A percentile compares a stretch with the other conserved stretches of the same genome.
Evolutionary conservation across 1,139 yeast genomes (phyloP).

Genomic region (Blastobotrys petasosporus): DNA sequence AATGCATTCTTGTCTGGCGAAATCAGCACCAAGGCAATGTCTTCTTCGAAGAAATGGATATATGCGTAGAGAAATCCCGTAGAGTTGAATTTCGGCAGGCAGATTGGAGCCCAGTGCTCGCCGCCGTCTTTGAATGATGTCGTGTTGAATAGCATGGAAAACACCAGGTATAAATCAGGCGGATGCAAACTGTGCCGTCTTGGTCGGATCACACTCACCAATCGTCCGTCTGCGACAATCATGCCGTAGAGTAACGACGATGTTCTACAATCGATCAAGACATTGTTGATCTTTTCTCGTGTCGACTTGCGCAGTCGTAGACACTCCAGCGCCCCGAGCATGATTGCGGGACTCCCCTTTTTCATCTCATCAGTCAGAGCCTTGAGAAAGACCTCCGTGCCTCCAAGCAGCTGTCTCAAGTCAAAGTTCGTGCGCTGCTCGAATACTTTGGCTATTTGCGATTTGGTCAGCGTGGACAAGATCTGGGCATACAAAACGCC

Average conservation of each 20-base stretch:
- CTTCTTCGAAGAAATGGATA: constrained; percentile 50
- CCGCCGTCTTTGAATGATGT: constrained; percentile 48
- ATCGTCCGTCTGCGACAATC: constrained; percentile 49
- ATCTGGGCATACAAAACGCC: constrained; percentile 71
- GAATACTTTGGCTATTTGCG: constrained; percentile 65
- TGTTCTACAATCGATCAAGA: constrained; percentile 40
- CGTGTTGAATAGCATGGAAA: constrained; percentile 55
- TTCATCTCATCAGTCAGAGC: constrained; percentile 52
- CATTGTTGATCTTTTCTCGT: constrained; percentile 42
- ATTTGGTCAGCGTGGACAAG: constrained; percentile 72
- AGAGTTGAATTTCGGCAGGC: constrained; percentile 84
- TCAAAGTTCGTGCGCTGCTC: constrained; percentile 74
- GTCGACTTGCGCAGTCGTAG: constrained; percentile 43
- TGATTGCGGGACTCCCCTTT: constrained; percentile 48
- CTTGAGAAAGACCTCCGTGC: constrained; percentile 57
- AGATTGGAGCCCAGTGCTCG: constrained; percentile 90
- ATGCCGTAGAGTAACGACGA: constrained; percentile 57
- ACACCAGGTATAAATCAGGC: constrained; percentile 57
- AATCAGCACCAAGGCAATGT: constrained; percentile 60
- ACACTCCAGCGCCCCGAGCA: constrained; percentile 59
- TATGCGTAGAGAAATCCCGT: constrained; percentile 83
- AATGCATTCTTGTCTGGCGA: constrained; percentile 83
- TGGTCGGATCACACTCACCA: constrained; percentile 59
- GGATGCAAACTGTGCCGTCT: constrained; percentile 62
- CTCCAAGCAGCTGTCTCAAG: constrained; percentile 66